Evolutionary conservation across 106 monocot species (phyloP), one percentile per base, ranked within the genome.

Genomic region (Triglochin maritima): DNA sequence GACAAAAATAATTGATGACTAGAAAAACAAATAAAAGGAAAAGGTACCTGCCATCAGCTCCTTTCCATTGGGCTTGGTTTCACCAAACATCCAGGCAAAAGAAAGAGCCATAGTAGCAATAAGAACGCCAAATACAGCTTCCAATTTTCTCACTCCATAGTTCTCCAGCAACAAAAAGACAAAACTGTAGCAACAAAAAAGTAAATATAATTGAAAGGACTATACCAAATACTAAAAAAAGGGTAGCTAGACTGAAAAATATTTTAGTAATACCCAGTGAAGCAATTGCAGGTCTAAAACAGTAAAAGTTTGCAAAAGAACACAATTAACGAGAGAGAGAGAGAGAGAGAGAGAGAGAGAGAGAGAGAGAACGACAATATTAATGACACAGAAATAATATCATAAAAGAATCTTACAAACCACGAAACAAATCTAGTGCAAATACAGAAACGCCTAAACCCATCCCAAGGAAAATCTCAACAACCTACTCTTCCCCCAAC

Each of bases 51-150:
- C 59, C 17, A 89, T 68, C 60, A 89, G 78, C 44, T 89, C 79
- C 59, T 79, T 82, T 49, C 74, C 78, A 72, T 76, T 79, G n/a
- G 89, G 89, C 61, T 78, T 74, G 7, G 89, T 81, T 68, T 89
- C 80, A 47, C 86, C 78, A 71, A 89, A 86, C 89, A 89, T 89
- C 72, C 75, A 69, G 56, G 83, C 89, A 69, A 89, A 89, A n/a
- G 89, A 82, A 68, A 89, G 57, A 4, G 73, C 85, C 86, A 89
- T 89, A 42, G 81, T 86, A 64, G 78, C 75, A 66, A 85, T 89
- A 11, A 89, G 83, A 61, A 86, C 50, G n/a, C 76, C 86, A 69
- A 86, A 86, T 44, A 81, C 59, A 53, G 78, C 89, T 81, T 89
- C 89, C 66, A 89, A 70, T 65, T 89, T 89, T 65, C 89, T 79